Evolutionary conservation across 345 rosid species (phyloP), one percentile per base, ranked within the genome.

Genomic region (Ceriops zippeliana): DNA sequence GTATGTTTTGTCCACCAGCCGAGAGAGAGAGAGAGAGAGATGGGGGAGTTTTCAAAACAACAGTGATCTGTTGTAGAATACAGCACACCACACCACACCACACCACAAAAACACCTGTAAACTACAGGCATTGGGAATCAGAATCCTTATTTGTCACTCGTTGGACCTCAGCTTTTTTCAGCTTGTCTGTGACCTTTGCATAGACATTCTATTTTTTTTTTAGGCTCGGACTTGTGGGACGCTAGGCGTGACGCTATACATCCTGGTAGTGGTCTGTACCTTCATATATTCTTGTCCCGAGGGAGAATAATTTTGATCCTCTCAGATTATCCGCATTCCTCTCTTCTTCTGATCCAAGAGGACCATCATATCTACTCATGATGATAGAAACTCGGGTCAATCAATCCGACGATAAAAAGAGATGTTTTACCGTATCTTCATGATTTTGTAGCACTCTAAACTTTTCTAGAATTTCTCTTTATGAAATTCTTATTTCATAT

Each of bases 61-160:
- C n/a, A 24, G 28, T 10, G 59, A 27, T 35, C 34, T 38, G 42
- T 5, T 20, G 52, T 37, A 67, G 72, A 62, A 35, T 47, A 34
- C 70, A 32, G 30, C 49, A 17, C 42, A 26, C 11, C 7, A 22
- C 24, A 34, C 6, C 7, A 22, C 24, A 34, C 6, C 2, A 19
- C 30, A 28, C 30, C 30, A 28, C 30, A 8, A 4, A 16, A 4
- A 7, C 10, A 31, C 15, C 9, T 10, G 46, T 38, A n/a, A 38
- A 52, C 46, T 24, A 52, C 13, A 60, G 47, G 63, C 13, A 17
- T 52, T 8, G 70, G 74, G 77, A 81, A 77, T 72, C 75, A 69
- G 78, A 66, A 75, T 72, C 81, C 59, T 56, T 24, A 9, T 62
- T 77, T 71, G 65, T 26, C 59, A 21, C 26, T 63, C 28, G 65